Percentiles rank a stretch among this genome's conserved stretches.
These are phyloP conservation scores for Lasiodiplodia sp. DNA, from an alignment of 2,329 filamentous ascomycete genomes.

Conservation along the genomic window DNA sequence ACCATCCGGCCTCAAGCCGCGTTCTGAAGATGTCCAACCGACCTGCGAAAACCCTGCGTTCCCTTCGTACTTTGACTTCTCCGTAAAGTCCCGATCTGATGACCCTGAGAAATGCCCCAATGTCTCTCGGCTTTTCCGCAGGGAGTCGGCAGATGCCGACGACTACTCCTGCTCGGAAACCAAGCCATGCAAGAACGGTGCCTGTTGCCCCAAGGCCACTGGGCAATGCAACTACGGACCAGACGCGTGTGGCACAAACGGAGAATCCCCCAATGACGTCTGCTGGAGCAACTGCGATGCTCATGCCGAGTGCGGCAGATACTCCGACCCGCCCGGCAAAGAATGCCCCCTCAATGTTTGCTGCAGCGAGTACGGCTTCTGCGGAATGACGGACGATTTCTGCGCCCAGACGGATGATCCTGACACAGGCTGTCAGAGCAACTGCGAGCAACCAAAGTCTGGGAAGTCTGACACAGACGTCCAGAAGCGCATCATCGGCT, in stretches of 20 bases:
- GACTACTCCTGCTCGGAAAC: not conserved
- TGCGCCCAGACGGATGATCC: slow-evolving; percentile 3
- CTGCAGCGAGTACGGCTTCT: slow-evolving; percentile 11
- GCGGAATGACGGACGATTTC: slow-evolving; percentile 25
- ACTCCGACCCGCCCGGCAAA: not conserved
- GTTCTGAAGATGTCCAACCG: not conserved
- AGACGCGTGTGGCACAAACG: slow-evolving; percentile 22
- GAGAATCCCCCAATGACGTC: not conserved
- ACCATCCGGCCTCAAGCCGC: not conserved
- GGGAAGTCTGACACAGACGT: not conserved
- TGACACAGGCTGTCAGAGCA: slow-evolving; percentile 21
- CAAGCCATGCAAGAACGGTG: slow-evolving; percentile 21
- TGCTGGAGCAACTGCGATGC: slow-evolving; percentile 32
- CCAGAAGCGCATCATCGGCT: slow-evolving; percentile 26
- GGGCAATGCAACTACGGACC: slow-evolving; percentile 23
- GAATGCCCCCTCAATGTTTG: not conserved
- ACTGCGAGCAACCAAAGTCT: slow-evolving; percentile 14
- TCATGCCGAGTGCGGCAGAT: slow-evolving; percentile 4
- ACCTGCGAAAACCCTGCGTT: not conserved
- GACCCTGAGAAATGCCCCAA: not conserved
- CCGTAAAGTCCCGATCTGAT: not conserved
- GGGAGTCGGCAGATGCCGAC: not conserved
- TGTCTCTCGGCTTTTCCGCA: not conserved
- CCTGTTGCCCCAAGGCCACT: slow-evolving; percentile 12
- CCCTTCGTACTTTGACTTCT: not conserved